Percentiles rank a stretch among this genome's conserved stretches.
phyloP scores from a whole-genome alignment of 1,284 basidiomycete species.

The Takashimella tepidaria region DNA sequence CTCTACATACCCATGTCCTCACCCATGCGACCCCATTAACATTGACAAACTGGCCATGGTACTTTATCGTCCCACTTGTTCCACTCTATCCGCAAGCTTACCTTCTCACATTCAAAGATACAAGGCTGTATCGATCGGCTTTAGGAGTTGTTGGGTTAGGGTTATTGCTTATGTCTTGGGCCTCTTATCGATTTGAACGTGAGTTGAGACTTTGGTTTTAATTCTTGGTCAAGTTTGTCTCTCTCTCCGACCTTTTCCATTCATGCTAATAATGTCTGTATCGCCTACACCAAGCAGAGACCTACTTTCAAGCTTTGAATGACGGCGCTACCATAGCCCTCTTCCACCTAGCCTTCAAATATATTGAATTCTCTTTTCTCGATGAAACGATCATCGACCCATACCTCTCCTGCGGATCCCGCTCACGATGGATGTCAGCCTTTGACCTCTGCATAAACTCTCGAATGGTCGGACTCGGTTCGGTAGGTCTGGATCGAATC shows the following conservation, averaged over 20 bases:
- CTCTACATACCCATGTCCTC: constrained; percentile 1
- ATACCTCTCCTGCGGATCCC: constrained; percentile 19
- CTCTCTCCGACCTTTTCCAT: no score
- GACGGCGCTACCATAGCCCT: constrained; percentile 24
- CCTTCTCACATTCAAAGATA: constrained; percentile 23
- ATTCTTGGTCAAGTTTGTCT: no score
- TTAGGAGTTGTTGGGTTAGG: constrained; percentile 18
- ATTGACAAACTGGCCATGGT: not conserved
- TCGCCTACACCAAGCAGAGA: constrained; percentile 15
- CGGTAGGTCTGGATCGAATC: constrained; percentile 17
- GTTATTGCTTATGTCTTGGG: constrained; percentile 18
- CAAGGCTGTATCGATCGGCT: constrained; percentile 18
- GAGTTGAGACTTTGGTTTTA: no score
- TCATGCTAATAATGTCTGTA: no score
- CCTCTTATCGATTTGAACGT: constrained; percentile 28
- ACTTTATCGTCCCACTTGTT: constrained; percentile 4
- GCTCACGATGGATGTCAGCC: constrained; percentile 16
- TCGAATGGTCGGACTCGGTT: constrained; percentile 33
- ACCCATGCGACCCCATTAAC: constrained; percentile 1
- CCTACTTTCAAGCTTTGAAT: constrained; percentile 32
- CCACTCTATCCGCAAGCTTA: constrained; percentile 27
- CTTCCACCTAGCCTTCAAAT: constrained; percentile 30
- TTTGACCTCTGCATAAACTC: constrained; percentile 33
- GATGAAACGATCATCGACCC: constrained; percentile 27
- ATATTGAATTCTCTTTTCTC: constrained; percentile 34